Percentiles rank a stretch among this genome's conserved stretches.
These are phyloP conservation scores for Trichoderma simmonsii DNA, from an alignment of 2,329 filamentous ascomycete species.

Conservation along the genomic window DNA sequence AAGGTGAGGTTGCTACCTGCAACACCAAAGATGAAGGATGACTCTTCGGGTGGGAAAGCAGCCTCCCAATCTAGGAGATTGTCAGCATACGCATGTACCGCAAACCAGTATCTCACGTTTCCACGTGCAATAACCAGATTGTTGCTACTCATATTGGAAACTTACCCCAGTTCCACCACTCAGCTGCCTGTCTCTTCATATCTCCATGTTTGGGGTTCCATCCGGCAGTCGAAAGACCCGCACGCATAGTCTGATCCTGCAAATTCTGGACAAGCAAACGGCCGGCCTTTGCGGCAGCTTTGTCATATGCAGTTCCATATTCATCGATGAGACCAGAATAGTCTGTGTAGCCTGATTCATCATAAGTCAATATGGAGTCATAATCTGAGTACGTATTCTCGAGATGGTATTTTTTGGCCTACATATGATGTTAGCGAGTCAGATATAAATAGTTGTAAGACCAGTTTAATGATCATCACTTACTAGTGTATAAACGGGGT, in stretches of 20 bases:
- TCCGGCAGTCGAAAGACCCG: constrained; percentile 56
- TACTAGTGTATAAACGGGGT: constrained; percentile 59
- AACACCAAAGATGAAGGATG: constrained; percentile 53
- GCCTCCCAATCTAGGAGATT: constrained; percentile 50
- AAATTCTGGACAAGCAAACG: constrained; percentile 55
- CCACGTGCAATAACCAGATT: background rate
- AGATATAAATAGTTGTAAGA: too few species aligned
- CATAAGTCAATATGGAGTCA: constrained; percentile 56
- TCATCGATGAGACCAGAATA: constrained; percentile 49
- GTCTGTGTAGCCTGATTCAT: constrained; percentile 53
- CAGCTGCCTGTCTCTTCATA: constrained; percentile 55
- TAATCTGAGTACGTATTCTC: constrained; percentile 58
- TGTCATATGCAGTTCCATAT: constrained; percentile 46
- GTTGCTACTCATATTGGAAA: background rate
- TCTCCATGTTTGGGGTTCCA: constrained; percentile 58
- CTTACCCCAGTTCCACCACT: constrained; percentile 52
- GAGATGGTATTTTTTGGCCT: constrained; percentile 56
- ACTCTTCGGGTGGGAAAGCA: constrained; percentile 53
- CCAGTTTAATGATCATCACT: background rate
- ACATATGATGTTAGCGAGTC: background rate
- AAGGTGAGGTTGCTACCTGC: constrained; percentile 60
- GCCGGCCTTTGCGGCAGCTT: constrained; percentile 52
- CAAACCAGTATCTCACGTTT: background rate
- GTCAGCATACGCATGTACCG: background rate
- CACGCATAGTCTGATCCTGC: constrained; percentile 59